These are phyloP conservation scores for Aspergillus sp. DNA, from an alignment of 2,329 filamentous ascomycete genomes.

Conservation along the genomic window DNA sequence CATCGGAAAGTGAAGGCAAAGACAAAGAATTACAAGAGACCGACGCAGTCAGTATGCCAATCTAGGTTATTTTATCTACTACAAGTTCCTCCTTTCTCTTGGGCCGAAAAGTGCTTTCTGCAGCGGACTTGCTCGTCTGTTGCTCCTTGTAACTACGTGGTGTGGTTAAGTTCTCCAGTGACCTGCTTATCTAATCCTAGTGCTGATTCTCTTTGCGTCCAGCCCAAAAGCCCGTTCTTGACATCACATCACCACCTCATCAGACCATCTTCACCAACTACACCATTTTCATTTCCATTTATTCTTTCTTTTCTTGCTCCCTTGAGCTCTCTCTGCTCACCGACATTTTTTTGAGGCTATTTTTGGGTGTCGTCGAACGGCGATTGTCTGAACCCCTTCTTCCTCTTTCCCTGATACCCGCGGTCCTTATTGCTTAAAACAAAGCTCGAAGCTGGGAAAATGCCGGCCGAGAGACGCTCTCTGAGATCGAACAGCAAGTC, in stretches of 20 bases:
- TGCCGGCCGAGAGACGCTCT: slow-evolving; percentile 41
- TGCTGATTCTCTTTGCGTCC: slow-evolving; percentile 25
- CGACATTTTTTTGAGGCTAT: background rate
- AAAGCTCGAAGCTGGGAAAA: slow-evolving; percentile 32
- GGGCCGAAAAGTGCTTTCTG: slow-evolving; percentile 5
- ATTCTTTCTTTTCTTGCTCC: slow-evolving; percentile 8
- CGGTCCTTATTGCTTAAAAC: slow-evolving; percentile 20
- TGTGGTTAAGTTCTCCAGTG: background rate
- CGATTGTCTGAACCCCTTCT: slow-evolving; percentile 15
- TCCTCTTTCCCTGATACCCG: slow-evolving; percentile 20
- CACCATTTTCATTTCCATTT: slow-evolving; percentile 11
- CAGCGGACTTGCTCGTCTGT: slow-evolving; percentile 9
- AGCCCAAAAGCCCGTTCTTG: slow-evolving; percentile 23
- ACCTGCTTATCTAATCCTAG: slow-evolving; percentile 27
- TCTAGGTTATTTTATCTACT: background rate
- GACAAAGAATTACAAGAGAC: background rate
- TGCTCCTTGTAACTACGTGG: slow-evolving; percentile 15
- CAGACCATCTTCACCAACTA: slow-evolving; percentile 16
- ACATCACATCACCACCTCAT: slow-evolving; percentile 32
- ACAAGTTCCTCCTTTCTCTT: background rate
- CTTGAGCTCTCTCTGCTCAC: slow-evolving; percentile 5
- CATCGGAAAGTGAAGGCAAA: background rate
- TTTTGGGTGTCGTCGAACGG: slow-evolving; percentile 8
- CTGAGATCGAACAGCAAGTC: slow-evolving; percentile 41
- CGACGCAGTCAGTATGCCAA: too few species aligned